These are phyloP conservation scores for Cladosporium sp. DNA, from an alignment of 2,329 filamentous ascomycete species.

Conservation along the genomic window DNA sequence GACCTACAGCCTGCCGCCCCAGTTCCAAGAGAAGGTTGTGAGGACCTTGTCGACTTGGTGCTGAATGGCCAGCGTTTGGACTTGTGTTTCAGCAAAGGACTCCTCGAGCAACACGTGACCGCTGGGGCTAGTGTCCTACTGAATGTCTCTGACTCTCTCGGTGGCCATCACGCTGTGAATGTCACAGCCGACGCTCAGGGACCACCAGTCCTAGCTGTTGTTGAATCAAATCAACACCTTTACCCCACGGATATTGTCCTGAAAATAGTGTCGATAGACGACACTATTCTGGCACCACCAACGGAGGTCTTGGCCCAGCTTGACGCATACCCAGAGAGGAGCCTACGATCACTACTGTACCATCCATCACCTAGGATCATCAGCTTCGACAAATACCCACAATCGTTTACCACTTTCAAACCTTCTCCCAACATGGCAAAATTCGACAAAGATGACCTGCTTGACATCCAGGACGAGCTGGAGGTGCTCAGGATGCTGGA, in stretches of 20 bases:
- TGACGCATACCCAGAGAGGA: slow-evolving; percentile 5
- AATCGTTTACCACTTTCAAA: slow-evolving; percentile 16
- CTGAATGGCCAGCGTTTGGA: slow-evolving; percentile 20
- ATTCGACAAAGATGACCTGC: slow-evolving; percentile 16
- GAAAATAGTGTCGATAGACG: slow-evolving; percentile 10
- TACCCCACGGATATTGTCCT: slow-evolving; percentile 8
- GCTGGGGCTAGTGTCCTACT: slow-evolving; percentile 5
- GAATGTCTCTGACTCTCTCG: slow-evolving; percentile 12
- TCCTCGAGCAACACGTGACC: slow-evolving; percentile 3
- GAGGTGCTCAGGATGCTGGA: slow-evolving; percentile 42
- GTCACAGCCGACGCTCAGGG: slow-evolving; percentile 13
- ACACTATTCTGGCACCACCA: slow-evolving; percentile 9
- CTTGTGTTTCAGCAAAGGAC: slow-evolving; percentile 13
- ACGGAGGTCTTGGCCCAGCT: slow-evolving; percentile 15
- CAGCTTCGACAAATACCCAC: slow-evolving; percentile 14
- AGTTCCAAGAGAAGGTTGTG: slow-evolving; percentile 8
- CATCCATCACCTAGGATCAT: slow-evolving; percentile 13
- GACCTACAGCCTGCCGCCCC: slow-evolving; percentile 18
- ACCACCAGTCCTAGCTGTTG: background rate
- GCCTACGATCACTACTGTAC: slow-evolving; percentile 4
- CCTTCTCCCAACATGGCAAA: background rate
- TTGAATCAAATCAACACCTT: slow-evolving; percentile 7
- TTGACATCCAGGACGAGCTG: slow-evolving; percentile 43
- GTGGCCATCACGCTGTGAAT: slow-evolving; percentile 9
- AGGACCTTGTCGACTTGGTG: slow-evolving; percentile 20